Conservation (phyloP, 2,329 filamentous ascomycete genomes). For the Chaetomiaceae sp. region DNA sequence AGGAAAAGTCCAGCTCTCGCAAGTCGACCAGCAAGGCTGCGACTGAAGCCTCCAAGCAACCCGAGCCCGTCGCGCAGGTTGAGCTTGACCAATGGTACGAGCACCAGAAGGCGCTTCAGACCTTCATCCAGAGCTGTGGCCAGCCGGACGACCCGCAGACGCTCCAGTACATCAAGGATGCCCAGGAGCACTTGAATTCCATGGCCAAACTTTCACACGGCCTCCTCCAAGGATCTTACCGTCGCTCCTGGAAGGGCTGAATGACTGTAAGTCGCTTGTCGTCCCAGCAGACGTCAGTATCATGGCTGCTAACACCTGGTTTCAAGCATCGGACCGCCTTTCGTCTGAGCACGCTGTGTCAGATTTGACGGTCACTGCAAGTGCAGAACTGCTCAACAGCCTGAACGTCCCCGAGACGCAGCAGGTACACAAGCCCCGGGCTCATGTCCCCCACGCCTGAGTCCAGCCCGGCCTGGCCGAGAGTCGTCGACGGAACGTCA, state of each 20-base stretch:
- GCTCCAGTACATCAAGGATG: constrained; percentile 46
- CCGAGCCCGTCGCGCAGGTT: constrained; percentile 16
- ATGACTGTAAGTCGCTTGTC: constrained; percentile 25
- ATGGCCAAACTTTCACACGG: constrained; percentile 47
- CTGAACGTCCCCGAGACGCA: too few relatives aligned
- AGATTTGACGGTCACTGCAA: constrained; percentile 9
- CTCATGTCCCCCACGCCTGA: neutral
- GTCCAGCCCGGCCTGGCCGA: neutral
- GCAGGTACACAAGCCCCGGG: too few relatives aligned
- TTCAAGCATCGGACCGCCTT: neutral
- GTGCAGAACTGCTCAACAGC: constrained; percentile 9
- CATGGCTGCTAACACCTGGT: neutral
- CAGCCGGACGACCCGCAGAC: constrained; percentile 48
- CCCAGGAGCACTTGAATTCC: constrained; percentile 44
- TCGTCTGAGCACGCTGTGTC: constrained; percentile 6
- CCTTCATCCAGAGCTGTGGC: constrained; percentile 45
- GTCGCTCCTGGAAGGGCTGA: constrained; percentile 34
- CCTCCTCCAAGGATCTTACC: constrained; percentile 31
- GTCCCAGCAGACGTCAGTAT: too few relatives aligned
- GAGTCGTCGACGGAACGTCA: neutral
- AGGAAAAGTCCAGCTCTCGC: constrained; percentile 37
- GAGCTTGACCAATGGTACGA: constrained; percentile 49
- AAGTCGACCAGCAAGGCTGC: constrained; percentile 38
- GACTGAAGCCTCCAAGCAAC: constrained; percentile 25
- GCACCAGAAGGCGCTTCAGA: constrained; percentile 57